Percentiles rank a stretch among this genome's conserved stretches.
These are phyloP conservation scores for Paradendryphiella salina DNA, from an alignment of 2,329 filamentous ascomycete genomes.

Conservation along the genomic window DNA sequence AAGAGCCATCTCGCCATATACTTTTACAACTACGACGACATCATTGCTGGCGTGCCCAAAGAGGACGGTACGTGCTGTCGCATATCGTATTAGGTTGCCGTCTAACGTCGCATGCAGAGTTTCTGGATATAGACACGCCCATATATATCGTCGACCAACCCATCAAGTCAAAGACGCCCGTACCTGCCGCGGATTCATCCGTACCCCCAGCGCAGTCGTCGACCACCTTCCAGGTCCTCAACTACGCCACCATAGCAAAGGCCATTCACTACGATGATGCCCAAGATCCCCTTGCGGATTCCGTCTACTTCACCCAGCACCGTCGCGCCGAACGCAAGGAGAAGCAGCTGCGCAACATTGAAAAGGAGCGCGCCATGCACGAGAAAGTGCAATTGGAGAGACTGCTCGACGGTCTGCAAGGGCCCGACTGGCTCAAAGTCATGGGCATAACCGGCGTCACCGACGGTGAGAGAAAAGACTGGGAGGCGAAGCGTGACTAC, in stretches of 20 bases:
- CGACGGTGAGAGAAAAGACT: slow-evolving; percentile 82
- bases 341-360: slow-evolving; percentile 69
- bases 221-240: slow-evolving; percentile 45
- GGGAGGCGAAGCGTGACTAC: slow-evolving; percentile 80
- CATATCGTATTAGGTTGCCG: slow-evolving; percentile 4
- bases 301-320: slow-evolving; percentile 61
- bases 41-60: slow-evolving; percentile 82
- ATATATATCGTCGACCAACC: slow-evolving; percentile 70
- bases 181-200: slow-evolving; percentile 15
- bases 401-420: slow-evolving; percentile 78
- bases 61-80: slow-evolving; percentile 65
- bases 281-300: slow-evolving; percentile 61
- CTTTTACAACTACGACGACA: slow-evolving; percentile 91
- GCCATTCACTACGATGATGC: slow-evolving; percentile 38
- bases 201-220: slow-evolving; percentile 32
- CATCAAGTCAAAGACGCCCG: slow-evolving; percentile 32
- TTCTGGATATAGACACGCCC: slow-evolving; percentile 71
- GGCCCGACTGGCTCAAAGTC: slow-evolving; percentile 88
- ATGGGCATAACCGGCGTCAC: slow-evolving; percentile 88
- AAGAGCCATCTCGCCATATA: slow-evolving; percentile 91
- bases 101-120: slow-evolving; percentile 57
- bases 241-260: slow-evolving; percentile 48
- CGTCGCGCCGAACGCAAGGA: slow-evolving; percentile 65
- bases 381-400: slow-evolving; percentile 68
- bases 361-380: slow-evolving; percentile 67